Evolutionary conservation across 495 filamentous ascomycete genomes (phyloP), one percentile per base, ranked within the genome.

Genomic region (Hypoxylon cercidicola): DNA sequence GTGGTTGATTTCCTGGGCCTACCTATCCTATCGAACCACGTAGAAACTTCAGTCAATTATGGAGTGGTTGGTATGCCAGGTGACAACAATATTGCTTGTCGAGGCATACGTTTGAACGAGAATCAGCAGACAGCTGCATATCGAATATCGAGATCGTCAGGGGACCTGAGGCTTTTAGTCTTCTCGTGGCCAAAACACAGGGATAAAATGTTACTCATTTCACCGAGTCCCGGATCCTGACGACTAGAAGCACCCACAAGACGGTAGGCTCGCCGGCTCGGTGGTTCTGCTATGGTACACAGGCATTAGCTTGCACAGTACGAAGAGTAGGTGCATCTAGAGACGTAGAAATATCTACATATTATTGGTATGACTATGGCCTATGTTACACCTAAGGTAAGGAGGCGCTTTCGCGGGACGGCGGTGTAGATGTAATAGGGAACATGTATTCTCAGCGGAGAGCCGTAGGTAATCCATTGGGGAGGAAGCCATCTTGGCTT

Each of bases 111-210:
- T 1, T 53, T 37, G 45, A 55, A 41, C 16, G 21, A 56, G 39
- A 64, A 51, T 61, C 37, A 56, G 51, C 54, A 64, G 66, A 55
- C 52, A 34, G 55, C 30, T 46, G 60, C 55, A 65, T 47, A 25
- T 51, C 1, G 25, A 65, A 58, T 65, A 69, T 69, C 66, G 61
- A 69, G 66, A 69, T 65, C 66, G 66, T 65, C 66, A 69, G 66
- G 66, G 66, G 66, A 65, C 45, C 49, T 41, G 41, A 64, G 51
- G 51, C 61, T 65, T 61, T 53, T 49, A 50, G 45, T 8, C 56
- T 40, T 60, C 44, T 25, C 18, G 10, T 56, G 25, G 28, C 32
- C 39, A 60, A 32, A 49, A 30, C 47, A 48, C 66, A 64, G 55
- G 57, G 13, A 40, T 58, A 25, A 41, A 50, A 39, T 28, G 28